Evolutionary conservation across 1,139 yeast species (phyloP).

Genomic region (Yamadazyma sp.): DNA sequence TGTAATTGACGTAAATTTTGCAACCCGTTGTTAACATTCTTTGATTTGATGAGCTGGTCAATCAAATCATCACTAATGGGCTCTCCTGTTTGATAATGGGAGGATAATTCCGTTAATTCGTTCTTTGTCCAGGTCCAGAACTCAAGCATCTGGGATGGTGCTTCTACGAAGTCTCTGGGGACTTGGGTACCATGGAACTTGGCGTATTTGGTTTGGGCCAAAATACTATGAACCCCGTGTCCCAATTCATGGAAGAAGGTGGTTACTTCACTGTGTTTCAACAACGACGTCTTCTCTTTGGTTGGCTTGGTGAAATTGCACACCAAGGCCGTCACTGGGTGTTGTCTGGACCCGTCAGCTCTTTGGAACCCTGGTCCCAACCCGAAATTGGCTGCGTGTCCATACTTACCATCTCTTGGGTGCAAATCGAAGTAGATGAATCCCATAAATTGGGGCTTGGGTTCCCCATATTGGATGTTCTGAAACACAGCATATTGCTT

Average conservation of each 20-base stretch:
- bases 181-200: constrained; percentile 76
- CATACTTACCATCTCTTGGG: constrained; percentile 83
- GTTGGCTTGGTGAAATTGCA: constrained; percentile 85
- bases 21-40: constrained; percentile 75
- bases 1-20: constrained; percentile 72
- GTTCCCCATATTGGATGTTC: constrained; percentile 38
- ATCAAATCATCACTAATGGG: constrained; percentile 59
- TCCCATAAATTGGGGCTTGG: constrained; percentile 55
- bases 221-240: constrained; percentile 80
- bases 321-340: constrained; percentile 76
- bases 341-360: constrained; percentile 49
- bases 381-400: constrained; percentile 84
- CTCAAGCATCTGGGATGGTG: constrained; percentile 87
- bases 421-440: constrained; percentile 79
- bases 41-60: constrained; percentile 60
- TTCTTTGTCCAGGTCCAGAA: constrained; percentile 82
- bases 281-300: constrained; percentile 65
- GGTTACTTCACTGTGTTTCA: constrained; percentile 75
- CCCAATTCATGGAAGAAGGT: constrained; percentile 91
- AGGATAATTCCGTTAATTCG: constrained; percentile 58
- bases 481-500: constrained; percentile 75
- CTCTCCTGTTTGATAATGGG: constrained; percentile 64
- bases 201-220: constrained; percentile 63
- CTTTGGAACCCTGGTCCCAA: constrained; percentile 60
- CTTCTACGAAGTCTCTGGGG: constrained; percentile 84